Evolutionary conservation across 345 rosid species (phyloP).

Genomic region (Murraya koenigii): DNA sequence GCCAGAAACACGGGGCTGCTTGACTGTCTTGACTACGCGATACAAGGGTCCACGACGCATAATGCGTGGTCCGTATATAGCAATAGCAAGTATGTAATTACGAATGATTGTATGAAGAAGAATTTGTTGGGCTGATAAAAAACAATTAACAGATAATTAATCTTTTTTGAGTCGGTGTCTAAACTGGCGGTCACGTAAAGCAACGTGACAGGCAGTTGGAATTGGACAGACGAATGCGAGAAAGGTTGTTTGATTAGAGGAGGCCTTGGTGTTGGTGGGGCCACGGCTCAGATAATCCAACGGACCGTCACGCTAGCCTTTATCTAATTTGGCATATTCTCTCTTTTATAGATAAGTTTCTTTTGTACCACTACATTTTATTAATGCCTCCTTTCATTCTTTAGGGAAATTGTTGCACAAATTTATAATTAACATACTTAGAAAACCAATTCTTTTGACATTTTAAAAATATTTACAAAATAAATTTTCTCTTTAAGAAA

Average conservation of each 20-base stretch:
- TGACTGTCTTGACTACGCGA: conserved; percentile 22
- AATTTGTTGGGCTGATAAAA: too few species aligned
- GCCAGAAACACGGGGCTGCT: conserved; percentile 1
- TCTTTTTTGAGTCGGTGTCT: background rate
- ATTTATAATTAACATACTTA: background rate
- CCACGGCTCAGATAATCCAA: too few species aligned
- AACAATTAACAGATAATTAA: too few species aligned
- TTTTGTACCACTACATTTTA: background rate
- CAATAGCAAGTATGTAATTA: too few species aligned
- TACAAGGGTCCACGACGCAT: background rate
- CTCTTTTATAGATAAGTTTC: background rate
- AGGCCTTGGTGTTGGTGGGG: background rate
- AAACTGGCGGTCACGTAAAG: background rate
- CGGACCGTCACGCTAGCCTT: background rate
- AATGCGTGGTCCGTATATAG: background rate
- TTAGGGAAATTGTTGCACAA: background rate
- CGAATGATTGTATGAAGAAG: too few species aligned
- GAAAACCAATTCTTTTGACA: background rate
- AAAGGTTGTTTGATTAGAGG: background rate
- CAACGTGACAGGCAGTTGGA: background rate
- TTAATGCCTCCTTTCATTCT: background rate
- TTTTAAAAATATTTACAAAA: background rate
- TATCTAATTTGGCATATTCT: background rate
- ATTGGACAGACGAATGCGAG: background rate
- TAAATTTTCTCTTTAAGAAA: too few species aligned